Evolutionary conservation across 208 protist genomes (phyloP).

Genomic region (Trypanosoma scelopori): DNA sequence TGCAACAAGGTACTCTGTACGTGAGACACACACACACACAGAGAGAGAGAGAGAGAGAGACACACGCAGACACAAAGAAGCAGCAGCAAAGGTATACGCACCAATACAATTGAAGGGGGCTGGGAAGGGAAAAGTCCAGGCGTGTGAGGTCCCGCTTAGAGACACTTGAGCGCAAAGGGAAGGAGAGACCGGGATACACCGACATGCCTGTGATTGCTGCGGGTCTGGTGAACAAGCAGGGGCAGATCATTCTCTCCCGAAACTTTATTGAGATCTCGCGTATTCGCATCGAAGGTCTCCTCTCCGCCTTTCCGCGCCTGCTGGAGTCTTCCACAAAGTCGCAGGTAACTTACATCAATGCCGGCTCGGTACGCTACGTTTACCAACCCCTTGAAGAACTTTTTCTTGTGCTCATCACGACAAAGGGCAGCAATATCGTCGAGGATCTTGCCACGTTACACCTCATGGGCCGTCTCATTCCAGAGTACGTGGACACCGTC

Average conservation of each 20-base stretch:
- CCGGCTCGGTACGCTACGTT: slow-evolving; percentile 95
- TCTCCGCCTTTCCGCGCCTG: slow-evolving; percentile 97
- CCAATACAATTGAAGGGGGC: background rate
- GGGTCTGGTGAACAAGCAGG: slow-evolving; percentile 76
- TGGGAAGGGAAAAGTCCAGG: background rate
- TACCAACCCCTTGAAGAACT: slow-evolving; percentile 97
- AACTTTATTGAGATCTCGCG: slow-evolving; percentile 97
- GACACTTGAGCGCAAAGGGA: too few relatives aligned
- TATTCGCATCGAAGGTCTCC: slow-evolving; percentile 95
- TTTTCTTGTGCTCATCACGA: slow-evolving; percentile 94
- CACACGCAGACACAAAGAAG: too few relatives aligned
- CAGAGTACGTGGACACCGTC: slow-evolving; percentile 83
- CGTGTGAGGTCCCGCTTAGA: too few relatives aligned
- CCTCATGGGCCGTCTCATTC: slow-evolving; percentile 89
- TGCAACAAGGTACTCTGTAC: background rate
- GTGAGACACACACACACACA: background rate
- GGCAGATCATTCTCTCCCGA: slow-evolving; percentile 91
- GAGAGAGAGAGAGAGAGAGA: background rate
- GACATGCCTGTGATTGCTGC: slow-evolving; percentile 82
- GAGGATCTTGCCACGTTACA: slow-evolving; percentile 97
- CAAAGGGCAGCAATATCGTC: slow-evolving; percentile 96
- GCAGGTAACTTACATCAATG: slow-evolving; percentile 98
- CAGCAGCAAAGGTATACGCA: background rate
- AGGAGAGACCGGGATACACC: background rate
- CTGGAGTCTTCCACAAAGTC: slow-evolving; percentile 79